Conservation (phyloP, 768 basidiomycete genomes). For the Auriscalpium microsporum region DNA sequence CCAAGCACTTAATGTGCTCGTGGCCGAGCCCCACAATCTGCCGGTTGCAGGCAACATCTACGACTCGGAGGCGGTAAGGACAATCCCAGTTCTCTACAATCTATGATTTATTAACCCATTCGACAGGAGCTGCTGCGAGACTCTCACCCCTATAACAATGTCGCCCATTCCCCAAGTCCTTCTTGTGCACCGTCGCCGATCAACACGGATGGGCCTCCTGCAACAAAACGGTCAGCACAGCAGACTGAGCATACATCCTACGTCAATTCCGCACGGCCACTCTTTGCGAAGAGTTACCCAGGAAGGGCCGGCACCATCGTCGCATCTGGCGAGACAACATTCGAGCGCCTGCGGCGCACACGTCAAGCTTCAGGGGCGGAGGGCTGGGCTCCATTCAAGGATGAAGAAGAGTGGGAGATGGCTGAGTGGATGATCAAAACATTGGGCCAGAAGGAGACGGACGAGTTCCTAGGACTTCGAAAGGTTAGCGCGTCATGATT, state of each 20-base stretch:
- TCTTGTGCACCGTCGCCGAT: no score
- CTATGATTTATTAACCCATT: no score
- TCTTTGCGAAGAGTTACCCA: constrained; percentile 4
- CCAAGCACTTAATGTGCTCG: background rate
- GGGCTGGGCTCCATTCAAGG: constrained; percentile 13
- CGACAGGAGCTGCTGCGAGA: no score
- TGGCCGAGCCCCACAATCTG: no score
- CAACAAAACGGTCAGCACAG: no score
- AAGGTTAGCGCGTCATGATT: constrained; percentile 9
- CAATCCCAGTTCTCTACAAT: no score
- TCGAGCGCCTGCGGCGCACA: constrained; percentile 2
- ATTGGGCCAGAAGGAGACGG: constrained; percentile 16
- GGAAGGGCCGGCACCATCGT: background rate
- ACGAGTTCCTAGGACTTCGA: constrained; percentile 17
- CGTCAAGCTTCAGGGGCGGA: background rate
- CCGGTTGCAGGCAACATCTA: no score
- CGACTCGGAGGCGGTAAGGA: no score
- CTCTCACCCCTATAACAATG: no score
- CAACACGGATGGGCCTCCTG: no score
- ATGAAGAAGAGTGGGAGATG: constrained; percentile 16
- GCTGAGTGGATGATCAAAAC: constrained; percentile 13
- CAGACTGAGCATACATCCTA: no score
- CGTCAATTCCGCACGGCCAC: background rate
- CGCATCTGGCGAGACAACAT: constrained; percentile 1
- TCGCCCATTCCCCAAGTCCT: no score